phyloP scores from a whole-genome alignment of 139 green algal species.

The Chlorella sorokiniana region DNA sequence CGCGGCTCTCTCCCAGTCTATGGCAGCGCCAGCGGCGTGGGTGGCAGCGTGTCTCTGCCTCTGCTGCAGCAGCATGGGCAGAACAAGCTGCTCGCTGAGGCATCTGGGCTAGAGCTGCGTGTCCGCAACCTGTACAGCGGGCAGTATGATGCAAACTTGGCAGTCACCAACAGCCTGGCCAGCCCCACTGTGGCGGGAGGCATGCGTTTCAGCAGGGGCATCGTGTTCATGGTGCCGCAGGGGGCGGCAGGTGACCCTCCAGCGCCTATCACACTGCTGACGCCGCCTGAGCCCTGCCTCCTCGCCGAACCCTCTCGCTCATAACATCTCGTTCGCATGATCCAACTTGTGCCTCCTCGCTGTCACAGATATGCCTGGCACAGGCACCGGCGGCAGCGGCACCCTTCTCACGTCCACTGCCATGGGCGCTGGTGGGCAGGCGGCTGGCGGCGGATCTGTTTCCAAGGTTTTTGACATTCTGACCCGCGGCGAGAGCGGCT shows the following conservation, averaged over 20 bases:
- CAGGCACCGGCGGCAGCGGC: background rate
- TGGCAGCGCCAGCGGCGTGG: conserved; percentile 57
- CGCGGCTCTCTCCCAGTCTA: conserved; percentile 50
- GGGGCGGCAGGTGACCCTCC: conserved; percentile 22
- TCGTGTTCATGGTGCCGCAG: conserved; percentile 66
- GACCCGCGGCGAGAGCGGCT: conserved; percentile 30
- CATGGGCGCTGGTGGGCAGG: background rate
- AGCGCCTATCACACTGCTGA: too few relatives aligned
- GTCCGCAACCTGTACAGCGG: conserved; percentile 76
- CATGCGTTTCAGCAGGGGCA: conserved; percentile 69
- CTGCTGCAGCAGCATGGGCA: background rate
- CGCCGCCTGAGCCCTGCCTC: background rate
- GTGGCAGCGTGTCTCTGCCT: background rate
- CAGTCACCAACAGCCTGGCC: conserved; percentile 56
- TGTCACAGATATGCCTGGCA: conserved; percentile 5
- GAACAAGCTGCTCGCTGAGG: conserved; percentile 19
- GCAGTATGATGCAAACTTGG: conserved; percentile 66
- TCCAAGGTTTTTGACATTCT: conserved; percentile 67
- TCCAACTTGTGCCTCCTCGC: background rate
- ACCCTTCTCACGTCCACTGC: conserved; percentile 6
- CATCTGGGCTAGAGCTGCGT: conserved; percentile 69
- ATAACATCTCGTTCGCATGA: too few relatives aligned
- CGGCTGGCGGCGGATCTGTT: conserved; percentile 53
- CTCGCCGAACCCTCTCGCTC: background rate
- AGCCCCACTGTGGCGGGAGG: conserved; percentile 68